These are phyloP conservation scores for Helotiales sp. DNA, from an alignment of 2,329 filamentous ascomycete species.

Conservation along the genomic window DNA sequence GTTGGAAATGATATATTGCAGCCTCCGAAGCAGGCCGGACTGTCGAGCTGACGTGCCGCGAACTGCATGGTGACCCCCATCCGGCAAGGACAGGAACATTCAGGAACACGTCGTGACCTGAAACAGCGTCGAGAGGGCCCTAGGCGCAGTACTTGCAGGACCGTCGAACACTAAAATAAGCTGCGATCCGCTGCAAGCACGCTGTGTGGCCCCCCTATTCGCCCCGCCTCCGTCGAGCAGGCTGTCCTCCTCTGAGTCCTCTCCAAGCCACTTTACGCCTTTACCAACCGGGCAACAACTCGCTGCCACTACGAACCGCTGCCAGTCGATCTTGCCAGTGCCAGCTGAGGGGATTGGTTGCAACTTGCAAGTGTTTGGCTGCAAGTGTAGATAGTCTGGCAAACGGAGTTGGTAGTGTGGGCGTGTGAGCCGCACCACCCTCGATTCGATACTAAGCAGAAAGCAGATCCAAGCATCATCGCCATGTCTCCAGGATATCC, in stretches of 20 bases:
- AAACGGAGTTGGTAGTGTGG: no score
- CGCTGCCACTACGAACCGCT: no score
- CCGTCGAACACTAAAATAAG: not conserved
- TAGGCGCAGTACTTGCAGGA: not conserved
- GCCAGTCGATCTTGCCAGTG: no score
- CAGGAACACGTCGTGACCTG: conserved; percentile 17
- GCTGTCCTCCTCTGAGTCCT: not conserved
- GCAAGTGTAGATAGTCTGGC: no score
- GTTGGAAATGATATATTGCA: not conserved
- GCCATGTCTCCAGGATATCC: no score
- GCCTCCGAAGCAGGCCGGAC: not conserved
- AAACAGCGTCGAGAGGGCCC: conserved; percentile 4
- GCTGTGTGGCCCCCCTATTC: not conserved
- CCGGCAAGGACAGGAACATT: conserved; percentile 18
- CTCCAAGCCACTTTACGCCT: no score
- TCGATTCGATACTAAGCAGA: no score
- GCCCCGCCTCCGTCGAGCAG: not conserved
- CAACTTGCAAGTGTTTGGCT: no score
- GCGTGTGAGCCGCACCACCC: no score
- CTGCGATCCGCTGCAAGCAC: not conserved
- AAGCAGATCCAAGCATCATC: not conserved
- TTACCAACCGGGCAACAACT: no score
- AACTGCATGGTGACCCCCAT: conserved; percentile 7
- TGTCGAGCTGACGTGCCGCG: not conserved
- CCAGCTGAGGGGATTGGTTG: no score